Percentiles rank a stretch among this genome's conserved stretches.
phyloP scores from a whole-genome alignment of 805 yeast genomes.

The Candida taoyuanica region DNA sequence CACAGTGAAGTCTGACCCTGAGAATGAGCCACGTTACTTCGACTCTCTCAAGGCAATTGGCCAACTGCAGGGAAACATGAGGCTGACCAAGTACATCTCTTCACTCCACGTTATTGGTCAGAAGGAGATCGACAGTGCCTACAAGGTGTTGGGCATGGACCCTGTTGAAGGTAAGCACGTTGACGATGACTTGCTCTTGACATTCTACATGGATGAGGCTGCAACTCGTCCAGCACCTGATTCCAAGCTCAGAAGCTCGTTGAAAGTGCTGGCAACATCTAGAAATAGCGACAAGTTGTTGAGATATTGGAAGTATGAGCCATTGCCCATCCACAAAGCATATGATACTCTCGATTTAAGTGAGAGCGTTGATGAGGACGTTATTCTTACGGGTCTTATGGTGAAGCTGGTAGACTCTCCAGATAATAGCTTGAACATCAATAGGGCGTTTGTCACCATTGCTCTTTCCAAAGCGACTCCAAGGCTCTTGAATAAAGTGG shows the following conservation, averaged over 20 bases:
- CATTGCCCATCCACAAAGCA: constrained; percentile 44
- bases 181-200: constrained; percentile 29
- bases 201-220: constrained; percentile 31
- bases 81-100: constrained; percentile 39
- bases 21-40: constrained; percentile 44
- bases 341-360: constrained; percentile 47
- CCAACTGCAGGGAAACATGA: constrained; percentile 42
- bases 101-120: constrained; percentile 51
- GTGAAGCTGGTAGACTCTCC: constrained; percentile 53
- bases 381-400: constrained; percentile 70
- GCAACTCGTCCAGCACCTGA: constrained; percentile 15
- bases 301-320: constrained; percentile 43
- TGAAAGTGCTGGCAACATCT: constrained; percentile 35
- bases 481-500: constrained; percentile 51
- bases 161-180: constrained; percentile 23
- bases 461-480: constrained; percentile 56
- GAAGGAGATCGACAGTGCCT: constrained; percentile 40
- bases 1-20: constrained; percentile 39
- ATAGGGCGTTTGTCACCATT: constrained; percentile 57
- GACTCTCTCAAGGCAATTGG: constrained; percentile 54
- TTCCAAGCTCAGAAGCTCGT: constrained; percentile 33
- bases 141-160: constrained; percentile 31
- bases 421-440: constrained; percentile 36
- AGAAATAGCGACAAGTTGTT: constrained; percentile 34
- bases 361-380: constrained; percentile 58